Base-by-base conservation (phyloP, 331 rosid genomes). In the Acacia pycnantha region DNA sequence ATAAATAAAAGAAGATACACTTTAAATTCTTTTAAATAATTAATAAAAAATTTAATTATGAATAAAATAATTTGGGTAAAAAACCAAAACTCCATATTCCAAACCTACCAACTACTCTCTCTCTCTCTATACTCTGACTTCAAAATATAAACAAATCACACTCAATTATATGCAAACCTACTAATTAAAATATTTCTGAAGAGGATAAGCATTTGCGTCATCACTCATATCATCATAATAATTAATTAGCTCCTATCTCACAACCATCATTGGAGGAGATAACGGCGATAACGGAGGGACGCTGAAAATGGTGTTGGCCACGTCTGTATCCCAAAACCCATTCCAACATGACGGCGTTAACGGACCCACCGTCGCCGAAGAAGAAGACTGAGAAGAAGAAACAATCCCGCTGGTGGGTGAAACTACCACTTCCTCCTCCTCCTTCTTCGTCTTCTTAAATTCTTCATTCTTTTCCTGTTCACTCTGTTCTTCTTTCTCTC, bases 301-400 rank as follows among this genome's bases (percentile, higher is more conserved):
- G 53, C 86, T 87, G 33, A 87, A 87, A 83, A 87, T 87, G 21
- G 88, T 87, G 58, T 85, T 87, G 40, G 11, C 72, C 14, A 84
- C 86, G 33, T 87, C 88, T 53, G 86, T 47, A 75, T 87, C 90
- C 90, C 90, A 87, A 78, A 87, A 78, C n/a, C 90, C 90, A 69
- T 81, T 87, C 90, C 90, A 87, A 64, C 82, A 87, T 15, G 90
- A 87, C 12, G 90, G 90, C 67, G 90, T 84, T 69, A 87, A 78
- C 44, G 88, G 90, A 40, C 85, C 74, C 35, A 31, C 73, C 10
- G 78, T 46, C 6, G 21, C 3, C 15, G 69, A 27, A 62, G 67
- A 24, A 10, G 65, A 58, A 22, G 14, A 3, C 5, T 16, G 16
- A 50, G 59, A 15, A 50, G 62, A 56, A n/a, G 62, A 56, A 61